Evolutionary conservation across 2,329 filamentous ascomycete species (phyloP).

Genomic region (Zymoseptoria brevis): DNA sequence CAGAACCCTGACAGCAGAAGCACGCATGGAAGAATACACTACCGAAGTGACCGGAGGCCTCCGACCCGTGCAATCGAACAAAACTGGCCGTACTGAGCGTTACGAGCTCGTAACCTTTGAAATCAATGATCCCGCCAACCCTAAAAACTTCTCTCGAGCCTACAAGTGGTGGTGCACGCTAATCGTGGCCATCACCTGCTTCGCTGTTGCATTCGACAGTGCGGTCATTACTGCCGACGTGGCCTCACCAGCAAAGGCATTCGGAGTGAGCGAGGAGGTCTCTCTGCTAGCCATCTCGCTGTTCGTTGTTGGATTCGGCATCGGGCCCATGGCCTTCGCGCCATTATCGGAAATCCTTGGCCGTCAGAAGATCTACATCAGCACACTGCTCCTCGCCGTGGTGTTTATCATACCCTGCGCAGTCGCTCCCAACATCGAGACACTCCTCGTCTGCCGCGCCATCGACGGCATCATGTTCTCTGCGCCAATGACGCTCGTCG

Average conservation of each 20-base stretch:
- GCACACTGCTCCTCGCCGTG: constrained; percentile 43
- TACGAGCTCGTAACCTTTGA: constrained; percentile 65
- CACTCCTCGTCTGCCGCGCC: constrained; percentile 49
- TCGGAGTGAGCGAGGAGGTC: constrained; percentile 64
- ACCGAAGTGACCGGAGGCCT: constrained; percentile 20
- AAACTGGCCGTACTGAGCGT: constrained; percentile 23
- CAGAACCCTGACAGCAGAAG: constrained; percentile 16
- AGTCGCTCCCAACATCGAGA: constrained; percentile 47
- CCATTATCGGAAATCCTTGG: constrained; percentile 54
- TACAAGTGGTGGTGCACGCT: constrained; percentile 51
- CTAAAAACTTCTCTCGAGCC: constrained; percentile 25
- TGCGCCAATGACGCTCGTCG: constrained; percentile 42
- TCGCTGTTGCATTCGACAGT: constrained; percentile 47
- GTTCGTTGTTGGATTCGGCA: constrained; percentile 27
- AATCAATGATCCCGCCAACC: constrained; percentile 38
- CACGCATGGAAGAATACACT: constrained; percentile 22
- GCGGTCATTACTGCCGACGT: constrained; percentile 74
- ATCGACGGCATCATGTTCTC: constrained; percentile 48
- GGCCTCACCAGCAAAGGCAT: constrained; percentile 48
- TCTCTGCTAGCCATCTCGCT: constrained; percentile 56
- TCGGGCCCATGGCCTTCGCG: constrained; percentile 34
- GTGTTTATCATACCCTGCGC: constrained; percentile 53
- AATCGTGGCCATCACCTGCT: constrained; percentile 58
- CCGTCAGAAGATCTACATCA: constrained; percentile 43
- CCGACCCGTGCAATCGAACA: constrained; percentile 19